A percentile compares a stretch with the other conserved stretches of the same genome.
Evolutionary conservation across 1,284 basidiomycete species (phyloP).

Genomic region (Hemileia vastatrix): DNA sequence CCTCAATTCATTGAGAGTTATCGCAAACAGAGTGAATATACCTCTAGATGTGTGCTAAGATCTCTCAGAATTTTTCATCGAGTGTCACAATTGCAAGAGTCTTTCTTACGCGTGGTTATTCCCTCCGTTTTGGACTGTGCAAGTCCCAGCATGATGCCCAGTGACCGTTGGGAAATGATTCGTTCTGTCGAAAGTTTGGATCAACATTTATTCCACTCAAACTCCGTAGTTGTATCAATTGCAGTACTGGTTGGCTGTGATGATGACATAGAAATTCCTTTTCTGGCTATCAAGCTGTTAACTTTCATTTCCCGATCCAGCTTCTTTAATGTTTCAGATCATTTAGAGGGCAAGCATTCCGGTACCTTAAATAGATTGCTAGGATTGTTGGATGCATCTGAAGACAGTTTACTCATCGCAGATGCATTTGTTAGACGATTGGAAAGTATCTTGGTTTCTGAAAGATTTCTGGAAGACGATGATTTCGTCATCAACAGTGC

Average conservation of each 20-base stretch:
- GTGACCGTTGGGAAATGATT: constrained; percentile 54
- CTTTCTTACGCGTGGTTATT: constrained; percentile 79
- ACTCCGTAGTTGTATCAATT: constrained; percentile 68
- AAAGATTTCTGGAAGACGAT: constrained; percentile 37
- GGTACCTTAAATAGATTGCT: constrained; percentile 55
- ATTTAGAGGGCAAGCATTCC: constrained; percentile 53
- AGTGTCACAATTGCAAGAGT: constrained; percentile 71
- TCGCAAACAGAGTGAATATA: constrained; percentile 45
- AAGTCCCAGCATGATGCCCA: constrained; percentile 52
- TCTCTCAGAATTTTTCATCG: constrained; percentile 73
- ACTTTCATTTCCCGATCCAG: constrained; percentile 54
- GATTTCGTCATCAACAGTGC: constrained; percentile 29
- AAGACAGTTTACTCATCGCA: constrained; percentile 75
- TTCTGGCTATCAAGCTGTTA: constrained; percentile 72
- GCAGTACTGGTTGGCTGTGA: constrained; percentile 70
- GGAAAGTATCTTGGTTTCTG: constrained; percentile 47
- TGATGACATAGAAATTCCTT: constrained; percentile 58
- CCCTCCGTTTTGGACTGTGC: constrained; percentile 58
- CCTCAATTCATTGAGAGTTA: constrained; percentile 61
- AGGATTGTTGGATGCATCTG: constrained; percentile 68
- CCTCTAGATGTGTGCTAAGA: constrained; percentile 56
- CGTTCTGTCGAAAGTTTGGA: constrained; percentile 57
- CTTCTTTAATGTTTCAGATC: constrained; percentile 51
- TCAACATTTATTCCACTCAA: constrained; percentile 64
- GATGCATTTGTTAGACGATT: constrained; percentile 66